Evolutionary conservation across 495 filamentous ascomycete genomes (phyloP).

Genomic region (Podospora appendiculata): DNA sequence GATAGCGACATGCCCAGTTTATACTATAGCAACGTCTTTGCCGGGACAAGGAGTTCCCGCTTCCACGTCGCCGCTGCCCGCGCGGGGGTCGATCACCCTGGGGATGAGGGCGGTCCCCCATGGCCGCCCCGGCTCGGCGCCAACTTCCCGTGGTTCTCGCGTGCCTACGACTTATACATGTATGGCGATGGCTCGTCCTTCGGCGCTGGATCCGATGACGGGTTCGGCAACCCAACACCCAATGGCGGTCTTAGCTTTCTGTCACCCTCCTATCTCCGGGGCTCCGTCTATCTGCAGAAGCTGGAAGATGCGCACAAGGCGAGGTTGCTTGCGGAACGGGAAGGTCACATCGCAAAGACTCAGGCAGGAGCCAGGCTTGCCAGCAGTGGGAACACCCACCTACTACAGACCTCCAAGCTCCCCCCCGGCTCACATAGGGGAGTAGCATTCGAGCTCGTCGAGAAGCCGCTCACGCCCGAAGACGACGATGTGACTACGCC

Average conservation of each 20-base stretch:
- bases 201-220: conserved; percentile 12
- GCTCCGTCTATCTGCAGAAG: conserved; percentile 67
- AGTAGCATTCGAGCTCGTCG: conserved; percentile 79
- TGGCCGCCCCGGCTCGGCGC: conserved; percentile 35
- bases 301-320: conserved; percentile 62
- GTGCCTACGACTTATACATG: conserved; percentile 49
- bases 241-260: conserved; percentile 47
- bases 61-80: conserved; percentile 15
- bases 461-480: conserved; percentile 53
- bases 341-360: conserved; percentile 22
- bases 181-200: conserved; percentile 20
- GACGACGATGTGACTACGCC: conserved; percentile 53
- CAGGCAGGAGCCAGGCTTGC: conserved; percentile 45
- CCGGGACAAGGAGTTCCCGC: background rate
- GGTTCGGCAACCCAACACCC: conserved; percentile 13
- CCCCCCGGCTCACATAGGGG: conserved; percentile 62
- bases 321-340: conserved; percentile 35
- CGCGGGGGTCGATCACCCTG: conserved; percentile 4
- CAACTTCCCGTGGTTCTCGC: conserved; percentile 49
- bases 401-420: conserved; percentile 54
- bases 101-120: background rate
- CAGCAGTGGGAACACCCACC: conserved; percentile 53
- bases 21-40: conserved; percentile 20
- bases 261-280: conserved; percentile 71
- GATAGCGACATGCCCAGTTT: conserved; percentile 29